phyloP scores from a whole-genome alignment of 495 filamentous ascomycete genomes.

The Neohortaea acidophila region DNA sequence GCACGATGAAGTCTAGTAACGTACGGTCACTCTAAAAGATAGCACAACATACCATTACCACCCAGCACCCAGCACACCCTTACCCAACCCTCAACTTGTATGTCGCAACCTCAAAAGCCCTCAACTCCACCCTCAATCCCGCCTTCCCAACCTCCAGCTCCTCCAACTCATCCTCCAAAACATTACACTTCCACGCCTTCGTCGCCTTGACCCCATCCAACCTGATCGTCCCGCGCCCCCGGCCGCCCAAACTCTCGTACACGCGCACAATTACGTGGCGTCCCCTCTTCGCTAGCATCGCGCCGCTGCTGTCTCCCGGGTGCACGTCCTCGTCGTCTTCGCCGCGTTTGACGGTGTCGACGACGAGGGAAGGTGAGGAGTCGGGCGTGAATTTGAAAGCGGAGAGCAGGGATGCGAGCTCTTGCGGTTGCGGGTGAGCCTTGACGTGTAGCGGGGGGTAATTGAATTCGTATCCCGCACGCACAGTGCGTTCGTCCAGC shows the following conservation, averaged over 20 bases:
- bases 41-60: too few relatives aligned
- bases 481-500: conserved; percentile 56
- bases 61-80: neutral
- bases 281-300: conserved; percentile 52
- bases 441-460: conserved; percentile 43
- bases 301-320: conserved; percentile 31
- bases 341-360: conserved; percentile 79
- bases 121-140: conserved; percentile 47
- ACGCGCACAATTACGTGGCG: conserved; percentile 66
- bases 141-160: conserved; percentile 36
- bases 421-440: conserved; percentile 4
- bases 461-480: conserved; percentile 82
- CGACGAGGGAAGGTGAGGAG: conserved; percentile 40
- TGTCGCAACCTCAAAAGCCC: conserved; percentile 82
- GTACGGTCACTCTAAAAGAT: too few relatives aligned
- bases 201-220: conserved; percentile 50
- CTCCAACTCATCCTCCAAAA: conserved; percentile 56
- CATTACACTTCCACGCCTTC: conserved; percentile 66
- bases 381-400: conserved; percentile 17
- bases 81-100: conserved; percentile 53
- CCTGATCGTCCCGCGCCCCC: conserved; percentile 47
- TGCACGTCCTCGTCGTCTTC: conserved; percentile 90
- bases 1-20: too few relatives aligned
- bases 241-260: conserved; percentile 85
- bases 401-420: conserved; percentile 18